phyloP scores from a whole-genome alignment of 768 basidiomycete species.

The Hortiboletus flavorubellus region DNA sequence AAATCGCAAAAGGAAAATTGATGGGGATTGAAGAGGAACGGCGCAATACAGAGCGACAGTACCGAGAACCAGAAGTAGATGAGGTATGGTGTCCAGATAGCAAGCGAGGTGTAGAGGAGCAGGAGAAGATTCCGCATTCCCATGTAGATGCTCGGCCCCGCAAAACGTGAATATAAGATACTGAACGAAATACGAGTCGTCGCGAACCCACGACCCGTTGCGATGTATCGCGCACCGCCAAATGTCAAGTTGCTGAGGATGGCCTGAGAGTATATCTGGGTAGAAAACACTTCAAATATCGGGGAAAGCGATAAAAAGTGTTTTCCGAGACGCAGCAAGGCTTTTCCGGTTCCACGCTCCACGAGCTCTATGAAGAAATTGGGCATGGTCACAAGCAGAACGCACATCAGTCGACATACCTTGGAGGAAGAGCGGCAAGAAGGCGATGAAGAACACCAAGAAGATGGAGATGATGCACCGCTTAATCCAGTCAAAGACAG shows the following conservation, averaged over 20 bases:
- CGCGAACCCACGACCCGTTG: constrained; percentile 98
- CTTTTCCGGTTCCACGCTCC: constrained; percentile 94
- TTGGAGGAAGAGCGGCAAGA: constrained; percentile 94
- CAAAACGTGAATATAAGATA: constrained; percentile 97
- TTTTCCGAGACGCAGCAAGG: constrained; percentile 89
- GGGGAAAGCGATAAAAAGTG: constrained; percentile 98
- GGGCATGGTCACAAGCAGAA: neutral
- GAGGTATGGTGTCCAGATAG: constrained; percentile 90
- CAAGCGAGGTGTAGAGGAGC: constrained; percentile 86
- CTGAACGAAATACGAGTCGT: constrained; percentile 95
- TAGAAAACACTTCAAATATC: constrained; percentile 98
- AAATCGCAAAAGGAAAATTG: constrained; percentile 98
- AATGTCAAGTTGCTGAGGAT: constrained; percentile 96
- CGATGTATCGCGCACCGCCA: constrained; percentile 98
- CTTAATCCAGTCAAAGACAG: constrained; percentile 97
- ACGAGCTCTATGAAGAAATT: constrained; percentile 65
- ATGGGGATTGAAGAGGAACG: constrained; percentile 99
- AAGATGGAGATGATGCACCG: constrained; percentile 97
- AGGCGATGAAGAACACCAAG: constrained; percentile 98
- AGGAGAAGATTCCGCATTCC: constrained; percentile 92
- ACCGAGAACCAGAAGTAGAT: constrained; percentile 99
- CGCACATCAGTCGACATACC: constrained; percentile 44
- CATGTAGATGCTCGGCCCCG: constrained; percentile 99
- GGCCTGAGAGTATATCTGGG: constrained; percentile 96
- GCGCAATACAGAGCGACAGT: constrained; percentile 90